Evolutionary conservation across 371 early-diverging fungal species (phyloP), one percentile per base, ranked within the genome.

Genomic region (Saksenaea vasiformis): DNA sequence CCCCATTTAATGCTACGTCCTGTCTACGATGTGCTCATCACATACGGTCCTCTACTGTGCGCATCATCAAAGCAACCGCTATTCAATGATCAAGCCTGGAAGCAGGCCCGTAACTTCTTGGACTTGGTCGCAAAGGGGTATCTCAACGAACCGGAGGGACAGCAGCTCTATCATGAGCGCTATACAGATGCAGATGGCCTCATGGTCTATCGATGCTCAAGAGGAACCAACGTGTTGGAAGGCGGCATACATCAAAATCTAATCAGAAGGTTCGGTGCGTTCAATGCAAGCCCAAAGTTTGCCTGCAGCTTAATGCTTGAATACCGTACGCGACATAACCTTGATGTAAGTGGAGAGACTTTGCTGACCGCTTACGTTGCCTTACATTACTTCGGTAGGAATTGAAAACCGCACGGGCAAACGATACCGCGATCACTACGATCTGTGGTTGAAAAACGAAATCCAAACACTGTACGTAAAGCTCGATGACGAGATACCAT

Each of bases 161-260:
- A 41, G 11, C 1, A 13, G 4, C 13, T 13, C 11, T 41, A 39
- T 5, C 36, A 3, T 14, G 17, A 28, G 9, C 4, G 19, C 17
- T 43, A 13, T 5, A 0, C 26, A 13, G 24, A 58, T 11, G 24
- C 11, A 13, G 15, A 58, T n/a, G 38, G 39, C 5, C 36, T 57
- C 5, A 36, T 7, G 31, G 5, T 57, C 9, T 57, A 38, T 17
- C 2, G 58, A 57, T 37, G 39, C 38, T 8, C 5, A 2, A 11
- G 24, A 57, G 39, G 58, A 9, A 57, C 38, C n/a, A 57, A 57
- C 14, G 7, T 11, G 8, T 1, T 58, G 24, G 58, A 58, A 38
- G 44, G 58, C 19, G 58, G 44, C 0, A 41, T 58, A 5, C 58
- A 58, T n/a, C 58, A 58, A n/a, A 58, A 58, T 5, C 1, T 58